Base-by-base conservation (phyloP, 805 yeast genomes). In the Candida arabinofermentans region DNA sequence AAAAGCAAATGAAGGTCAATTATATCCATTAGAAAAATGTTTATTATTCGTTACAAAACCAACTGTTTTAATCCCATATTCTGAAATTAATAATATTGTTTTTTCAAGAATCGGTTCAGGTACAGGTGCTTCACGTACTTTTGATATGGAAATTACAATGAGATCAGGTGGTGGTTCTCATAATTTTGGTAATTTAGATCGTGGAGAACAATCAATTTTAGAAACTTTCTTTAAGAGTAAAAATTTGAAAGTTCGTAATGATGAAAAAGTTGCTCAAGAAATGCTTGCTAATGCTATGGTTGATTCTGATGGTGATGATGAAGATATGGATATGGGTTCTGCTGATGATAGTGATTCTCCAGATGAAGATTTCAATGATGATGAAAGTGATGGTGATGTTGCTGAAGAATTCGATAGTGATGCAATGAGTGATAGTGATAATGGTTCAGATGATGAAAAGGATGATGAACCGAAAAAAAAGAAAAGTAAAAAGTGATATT, bases 1-100 rank as follows among this genome's bases (percentile, higher is more conserved):
- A 53, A 93, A 91, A 64, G 98, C 98, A 0, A 84, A 86, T 38
- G 98, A 93, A 69, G 98, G 99, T 23, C 85, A 89, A 54, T 67
- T 93, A 46, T 93, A 86, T 63, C 88, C 95, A n/a, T 74, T 93
- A 44, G 99, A 93, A 50, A 86, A 87, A 65, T 86, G 96, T 42
- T 78, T 93, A 58, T 67, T 93, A 48, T 91, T 93, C 60, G 83
- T 91, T 36, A 89, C 96, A 19, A 93, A 93, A 62, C 96, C 99
- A 34, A 89, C 97, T 0, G 79, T 93, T 31, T 86, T 86, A 62
- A 86, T 93, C 49, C 96, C 97, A 42, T 85, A 79, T 62, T 70
- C 85, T 0, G 98, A 93, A 54, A 77, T 93, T 30, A 70, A 81
- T 39, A 75, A 72, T 31, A 80, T 93, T 24, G 79, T 85, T 27